These are phyloP conservation scores for Starmerella bombicola DNA, from an alignment of 805 yeast species.

Conservation along the genomic window DNA sequence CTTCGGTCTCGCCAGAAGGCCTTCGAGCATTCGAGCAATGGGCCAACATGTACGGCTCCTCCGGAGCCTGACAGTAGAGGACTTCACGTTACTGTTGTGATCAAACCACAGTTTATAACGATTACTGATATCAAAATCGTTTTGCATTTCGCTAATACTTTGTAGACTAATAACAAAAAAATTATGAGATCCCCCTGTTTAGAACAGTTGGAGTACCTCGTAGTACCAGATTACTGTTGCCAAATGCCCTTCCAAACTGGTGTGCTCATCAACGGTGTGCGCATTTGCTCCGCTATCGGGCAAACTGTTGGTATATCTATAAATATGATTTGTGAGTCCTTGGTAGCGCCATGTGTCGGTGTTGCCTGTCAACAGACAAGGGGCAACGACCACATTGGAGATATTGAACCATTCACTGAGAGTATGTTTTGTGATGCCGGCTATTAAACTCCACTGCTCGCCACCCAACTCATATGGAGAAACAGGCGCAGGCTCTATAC, in stretches of 20 bases:
- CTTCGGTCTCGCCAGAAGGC: conserved; percentile 79
- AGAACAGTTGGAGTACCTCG: conserved; percentile 20
- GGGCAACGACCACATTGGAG: conserved; percentile 39
- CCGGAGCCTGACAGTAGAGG: conserved; percentile 42
- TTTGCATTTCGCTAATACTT: too few species aligned
- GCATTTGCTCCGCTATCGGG: conserved; percentile 14
- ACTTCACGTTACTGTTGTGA: not conserved
- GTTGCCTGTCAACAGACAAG: conserved; percentile 53
- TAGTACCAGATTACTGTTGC: conserved; percentile 26
- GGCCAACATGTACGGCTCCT: conserved; percentile 77
- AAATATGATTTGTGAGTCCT: conserved; percentile 47
- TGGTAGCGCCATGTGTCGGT: conserved; percentile 61
- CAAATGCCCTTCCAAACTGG: conserved; percentile 44
- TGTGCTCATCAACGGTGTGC: conserved; percentile 54
- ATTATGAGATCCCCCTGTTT: too few species aligned
- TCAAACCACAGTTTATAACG: not conserved
- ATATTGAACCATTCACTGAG: conserved; percentile 34
- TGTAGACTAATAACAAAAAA: too few species aligned
- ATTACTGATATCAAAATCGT: too few species aligned
- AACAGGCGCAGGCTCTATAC: conserved; percentile 42
- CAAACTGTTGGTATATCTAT: conserved; percentile 33
- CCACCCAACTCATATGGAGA: conserved; percentile 34
- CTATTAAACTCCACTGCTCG: conserved; percentile 40
- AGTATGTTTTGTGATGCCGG: conserved; percentile 51
- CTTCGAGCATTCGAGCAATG: conserved; percentile 71